Percentiles rank a stretch among this genome's conserved stretches.
Evolutionary conservation across 2,329 filamentous ascomycete genomes (phyloP).

Genomic region (Dactylellina haptotyla): DNA sequence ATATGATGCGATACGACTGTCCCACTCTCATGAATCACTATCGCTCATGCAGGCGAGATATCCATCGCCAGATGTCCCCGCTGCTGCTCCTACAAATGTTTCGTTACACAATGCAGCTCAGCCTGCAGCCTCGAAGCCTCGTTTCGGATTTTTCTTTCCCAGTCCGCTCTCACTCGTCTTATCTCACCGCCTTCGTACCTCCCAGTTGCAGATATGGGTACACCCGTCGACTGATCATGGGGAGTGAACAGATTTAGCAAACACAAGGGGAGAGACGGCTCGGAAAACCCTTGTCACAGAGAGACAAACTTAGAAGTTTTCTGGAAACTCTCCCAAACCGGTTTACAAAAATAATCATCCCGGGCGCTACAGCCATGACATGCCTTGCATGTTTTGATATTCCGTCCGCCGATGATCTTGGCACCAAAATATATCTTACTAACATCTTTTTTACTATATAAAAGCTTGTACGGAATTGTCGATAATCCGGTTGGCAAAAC

Average conservation of each 20-base stretch:
- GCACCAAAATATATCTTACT: too few species aligned
- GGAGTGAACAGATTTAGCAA: constrained; percentile 2
- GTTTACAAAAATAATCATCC: constrained; percentile 40
- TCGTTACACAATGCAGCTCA: constrained; percentile 47
- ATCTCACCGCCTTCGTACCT: constrained; percentile 29
- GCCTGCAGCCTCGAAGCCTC: constrained; percentile 43
- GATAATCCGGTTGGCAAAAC: constrained; percentile 12
- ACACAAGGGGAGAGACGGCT: constrained; percentile 26
- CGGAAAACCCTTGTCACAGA: background rate
- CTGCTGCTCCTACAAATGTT: background rate
- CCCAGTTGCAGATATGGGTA: background rate
- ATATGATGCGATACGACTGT: background rate
- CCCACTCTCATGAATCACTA: constrained; percentile 13
- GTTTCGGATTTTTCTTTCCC: constrained; percentile 41
- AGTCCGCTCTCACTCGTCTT: constrained; percentile 30
- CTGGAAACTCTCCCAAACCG: constrained; percentile 26
- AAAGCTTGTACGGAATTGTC: constrained; percentile 18
- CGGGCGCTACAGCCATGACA: constrained; percentile 22
- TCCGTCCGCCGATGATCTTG: constrained; percentile 14
- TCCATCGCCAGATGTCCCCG: constrained; percentile 3
- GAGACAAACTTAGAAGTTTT: constrained; percentile 45
- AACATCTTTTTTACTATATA: too few species aligned
- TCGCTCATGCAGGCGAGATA: constrained; percentile 22
- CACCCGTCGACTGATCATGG: background rate
- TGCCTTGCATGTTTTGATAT: constrained; percentile 15